Evolutionary conservation across 2,329 filamentous ascomycete species (phyloP), one percentile per base, ranked within the genome.

Genomic region (Fusarium verrucosum): DNA sequence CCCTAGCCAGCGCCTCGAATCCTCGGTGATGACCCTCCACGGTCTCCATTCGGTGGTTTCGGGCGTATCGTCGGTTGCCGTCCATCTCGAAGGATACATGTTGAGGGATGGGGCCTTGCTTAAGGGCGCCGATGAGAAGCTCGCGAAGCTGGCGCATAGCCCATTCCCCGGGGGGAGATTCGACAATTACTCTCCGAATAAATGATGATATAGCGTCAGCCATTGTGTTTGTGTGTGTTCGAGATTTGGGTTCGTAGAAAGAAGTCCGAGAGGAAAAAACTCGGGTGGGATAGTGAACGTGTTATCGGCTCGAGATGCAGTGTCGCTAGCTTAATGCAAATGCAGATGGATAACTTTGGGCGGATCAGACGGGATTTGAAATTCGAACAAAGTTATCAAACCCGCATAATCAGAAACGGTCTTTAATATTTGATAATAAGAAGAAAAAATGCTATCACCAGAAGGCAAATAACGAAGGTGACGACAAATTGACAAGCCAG

Each of bases 71-170:
- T 72, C 95, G 84, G 79, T 99, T 99, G 53, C 95, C 95, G 76
- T 99, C 95, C 95, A 99, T 99, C 70, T 97, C 94, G 74, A 99
- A 99, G n/a, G 95, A 95, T 60, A 99, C 87, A 86, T 99, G 95
- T 73, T 92, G 89, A 10, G 95, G 95, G 52, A 99, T 90, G 3
- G 93, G 92, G 0, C 95, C 95, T 78, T 97, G 94, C 73, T 89
- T 89, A 50, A 98, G 80, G 45, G 94, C 91, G 51, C 92, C 92
- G 70, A 99, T 95, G 63, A 98, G 84, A 46, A 97, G 81, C 75
- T 96, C 92, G 65, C 92, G 88, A 19, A 96, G 79, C 71, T 89
- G 87, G 58, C 87, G 87, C 59, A 96, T 83, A n/a, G 85, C 87
- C 89, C 92, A 97, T 86, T 97, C 93, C 70, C 92, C 89, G 1